Evolutionary conservation across 2,329 filamentous ascomycete species (phyloP).

Genomic region (Sclerotinia spermophila): DNA sequence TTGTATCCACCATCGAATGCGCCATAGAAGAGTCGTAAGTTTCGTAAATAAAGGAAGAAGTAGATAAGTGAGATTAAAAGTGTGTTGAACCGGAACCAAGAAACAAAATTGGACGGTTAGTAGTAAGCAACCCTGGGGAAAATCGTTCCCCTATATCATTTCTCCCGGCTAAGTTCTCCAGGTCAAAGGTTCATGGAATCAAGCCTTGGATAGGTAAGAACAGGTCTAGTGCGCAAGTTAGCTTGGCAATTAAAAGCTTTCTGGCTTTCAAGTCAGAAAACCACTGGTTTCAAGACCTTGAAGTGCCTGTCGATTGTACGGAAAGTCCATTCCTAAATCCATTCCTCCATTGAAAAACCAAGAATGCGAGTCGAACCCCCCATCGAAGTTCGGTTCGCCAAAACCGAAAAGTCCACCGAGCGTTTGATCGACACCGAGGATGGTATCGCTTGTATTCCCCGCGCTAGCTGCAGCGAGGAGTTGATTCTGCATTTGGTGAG

Average conservation of each 20-base stretch:
- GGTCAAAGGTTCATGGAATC: neutral
- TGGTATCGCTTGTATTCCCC: constrained; percentile 29
- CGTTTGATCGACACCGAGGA: constrained; percentile 27
- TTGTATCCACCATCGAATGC: constrained; percentile 1
- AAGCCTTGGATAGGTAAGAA: neutral
- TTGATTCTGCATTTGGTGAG: constrained; percentile 31
- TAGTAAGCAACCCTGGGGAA: neutral
- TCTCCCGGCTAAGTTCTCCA: neutral
- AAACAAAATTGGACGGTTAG: neutral
- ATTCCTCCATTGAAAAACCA: constrained; percentile 76
- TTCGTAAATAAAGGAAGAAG: neutral
- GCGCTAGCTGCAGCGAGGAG: constrained; percentile 27
- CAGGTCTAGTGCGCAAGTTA: neutral
- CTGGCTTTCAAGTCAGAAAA: constrained; percentile 24
- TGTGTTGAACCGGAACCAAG: neutral
- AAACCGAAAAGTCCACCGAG: constrained; percentile 46
- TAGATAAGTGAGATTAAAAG: neutral
- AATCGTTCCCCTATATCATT: neutral
- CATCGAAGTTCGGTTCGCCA: constrained; percentile 71
- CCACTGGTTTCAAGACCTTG: constrained; percentile 43
- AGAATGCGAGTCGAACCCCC: constrained; percentile 50
- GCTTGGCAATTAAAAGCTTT: neutral
- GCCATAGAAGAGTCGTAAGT: neutral
- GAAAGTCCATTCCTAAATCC: constrained; percentile 69
- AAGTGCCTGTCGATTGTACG: constrained; percentile 61